Base-by-base conservation (phyloP, 2,329 filamentous ascomycete species). In the Diaporthe sp. region DNA sequence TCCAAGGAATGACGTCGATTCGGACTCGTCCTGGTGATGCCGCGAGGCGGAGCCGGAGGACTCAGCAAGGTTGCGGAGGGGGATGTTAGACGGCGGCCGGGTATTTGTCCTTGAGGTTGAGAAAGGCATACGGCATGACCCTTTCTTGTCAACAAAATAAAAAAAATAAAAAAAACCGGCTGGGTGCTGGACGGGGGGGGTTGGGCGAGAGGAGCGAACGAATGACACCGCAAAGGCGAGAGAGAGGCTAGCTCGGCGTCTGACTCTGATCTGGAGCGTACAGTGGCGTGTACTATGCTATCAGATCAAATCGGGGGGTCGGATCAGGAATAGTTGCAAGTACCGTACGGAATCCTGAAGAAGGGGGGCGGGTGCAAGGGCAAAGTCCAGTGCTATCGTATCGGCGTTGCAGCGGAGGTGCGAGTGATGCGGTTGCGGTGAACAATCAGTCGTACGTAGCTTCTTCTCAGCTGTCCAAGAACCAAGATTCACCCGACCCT, bases 1-100 rank as follows among this genome's bases (percentile, higher is more conserved):
- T 59, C 82, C 81, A 77, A 89, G 83, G 80, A 88, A 83, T 80
- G 86, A 85, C 78, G 86, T 84, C 77, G 86, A 83, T 77, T 86
- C 83, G 75, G 86, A 83, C 77, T 86, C 83, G 75, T 83, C 80
- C 70, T 82, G 82, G 78, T 83, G 80, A 74, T 84, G 81, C 73
- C 81, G 80, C 75, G 83, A 82, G 77, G 77, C 71, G 77, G 75
- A 69, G 77, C 77, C 73, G 75, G 77, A 59, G 77, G 77, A 76
- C 78, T 79, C 75, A 84, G 88, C 82, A 80, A 98, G 88, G 80
- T 92, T 93, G 84, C 94, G 94, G 81, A 98, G 90, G 80, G 96
- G 96, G 83, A 98, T 98, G 86, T 94, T 94, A 85, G 94, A 94
- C 83, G 90, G 90, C 78, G 94, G 92, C 86, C 92, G 92, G 68